Percentiles rank a stretch among this genome's conserved stretches.
phyloP scores from a whole-genome alignment of 1,139 yeast species.

The Hyphopichia khmerensis region DNA sequence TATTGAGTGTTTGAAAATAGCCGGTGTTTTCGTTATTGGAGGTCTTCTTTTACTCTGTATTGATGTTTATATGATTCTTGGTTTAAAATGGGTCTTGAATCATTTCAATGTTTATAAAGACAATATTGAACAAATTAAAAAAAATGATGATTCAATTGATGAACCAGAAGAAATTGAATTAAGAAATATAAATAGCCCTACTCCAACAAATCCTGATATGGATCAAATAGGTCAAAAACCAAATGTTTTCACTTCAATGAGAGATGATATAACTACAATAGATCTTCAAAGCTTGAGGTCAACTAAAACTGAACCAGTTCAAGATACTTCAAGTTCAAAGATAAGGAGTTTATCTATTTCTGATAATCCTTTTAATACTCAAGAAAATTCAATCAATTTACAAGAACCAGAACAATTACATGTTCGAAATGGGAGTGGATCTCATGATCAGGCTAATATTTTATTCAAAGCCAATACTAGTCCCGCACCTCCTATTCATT shows the following conservation, averaged over 20 bases:
- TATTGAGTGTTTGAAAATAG: conserved; percentile 69
- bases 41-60: conserved; percentile 51
- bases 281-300: conserved; percentile 23
- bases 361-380: conserved; percentile 17
- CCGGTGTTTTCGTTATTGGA: conserved; percentile 70
- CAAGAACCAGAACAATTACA: conserved; percentile 20
- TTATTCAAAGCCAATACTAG: conserved; percentile 1
- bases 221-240: conserved; percentile 4
- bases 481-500: neutral
- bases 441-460: neutral
- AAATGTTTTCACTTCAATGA: conserved; percentile 24
- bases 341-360: conserved; percentile 6
- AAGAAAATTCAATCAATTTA: conserved; percentile 7
- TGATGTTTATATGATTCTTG: conserved; percentile 38
- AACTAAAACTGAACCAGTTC: conserved; percentile 13
- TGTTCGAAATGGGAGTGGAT: conserved; percentile 3
- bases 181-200: conserved; percentile 14
- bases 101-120: conserved; percentile 15
- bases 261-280: conserved; percentile 39
- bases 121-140: conserved; percentile 8
- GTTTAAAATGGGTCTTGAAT: conserved; percentile 21
- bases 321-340: neutral
- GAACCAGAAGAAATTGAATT: conserved; percentile 23
- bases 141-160: conserved; percentile 7
- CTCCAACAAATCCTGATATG: conserved; percentile 7